phyloP scores from a whole-genome alignment of 495 filamentous ascomycete genomes.

The Stereocaulon alpinum region DNA sequence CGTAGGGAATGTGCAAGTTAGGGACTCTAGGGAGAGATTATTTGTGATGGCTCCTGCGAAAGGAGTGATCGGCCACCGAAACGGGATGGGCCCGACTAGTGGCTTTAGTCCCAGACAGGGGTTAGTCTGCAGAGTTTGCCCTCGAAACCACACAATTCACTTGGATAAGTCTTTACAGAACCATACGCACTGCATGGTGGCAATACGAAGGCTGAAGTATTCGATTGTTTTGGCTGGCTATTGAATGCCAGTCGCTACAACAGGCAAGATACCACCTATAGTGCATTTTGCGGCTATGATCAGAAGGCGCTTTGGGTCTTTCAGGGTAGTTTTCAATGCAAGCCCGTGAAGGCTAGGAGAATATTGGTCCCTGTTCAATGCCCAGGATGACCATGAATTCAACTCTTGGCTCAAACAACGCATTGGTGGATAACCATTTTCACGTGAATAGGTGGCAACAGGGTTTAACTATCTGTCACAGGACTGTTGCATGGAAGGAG shows the following conservation, averaged over 20 bases:
- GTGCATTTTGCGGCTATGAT: neutral
- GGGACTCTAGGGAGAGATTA: neutral
- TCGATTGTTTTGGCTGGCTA: neutral
- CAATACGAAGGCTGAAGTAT: constrained; percentile 1
- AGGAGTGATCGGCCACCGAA: constrained; percentile 3
- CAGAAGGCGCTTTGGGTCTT: neutral
- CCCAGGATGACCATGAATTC: neutral
- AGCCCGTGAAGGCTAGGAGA: neutral
- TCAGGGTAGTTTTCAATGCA: neutral
- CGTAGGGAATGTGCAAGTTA: neutral
- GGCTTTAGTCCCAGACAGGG: neutral
- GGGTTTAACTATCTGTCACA: neutral
- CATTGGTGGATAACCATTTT: neutral
- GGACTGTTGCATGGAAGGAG: neutral
- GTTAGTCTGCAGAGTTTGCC: neutral
- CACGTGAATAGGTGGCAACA: neutral
- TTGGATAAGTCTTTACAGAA: neutral
- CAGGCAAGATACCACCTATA: neutral
- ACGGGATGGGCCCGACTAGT: constrained; percentile 5
- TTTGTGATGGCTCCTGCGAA: neutral
- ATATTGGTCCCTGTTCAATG: neutral
- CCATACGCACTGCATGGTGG: neutral
- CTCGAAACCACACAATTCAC: neutral
- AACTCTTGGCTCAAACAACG: neutral
- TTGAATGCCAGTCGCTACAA: neutral